Conservation (phyloP, 129 eudicot genomes). For the Artemisia tridentata region DNA sequence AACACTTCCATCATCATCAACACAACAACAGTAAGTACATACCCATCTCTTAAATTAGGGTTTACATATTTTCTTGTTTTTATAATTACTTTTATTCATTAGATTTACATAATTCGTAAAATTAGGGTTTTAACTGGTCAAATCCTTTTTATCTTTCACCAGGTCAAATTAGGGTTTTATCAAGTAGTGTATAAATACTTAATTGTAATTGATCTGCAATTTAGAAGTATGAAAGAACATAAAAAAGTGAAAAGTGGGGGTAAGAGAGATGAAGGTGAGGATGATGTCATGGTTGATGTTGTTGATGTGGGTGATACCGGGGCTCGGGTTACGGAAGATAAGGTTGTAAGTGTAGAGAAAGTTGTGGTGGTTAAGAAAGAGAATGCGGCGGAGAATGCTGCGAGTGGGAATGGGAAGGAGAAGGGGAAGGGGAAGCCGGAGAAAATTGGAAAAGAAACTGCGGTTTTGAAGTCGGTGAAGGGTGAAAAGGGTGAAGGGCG, state of each 20-base stretch:
- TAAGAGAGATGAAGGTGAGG: conserved; percentile 42
- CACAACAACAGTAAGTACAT: too few relatives aligned
- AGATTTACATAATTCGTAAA: too few relatives aligned
- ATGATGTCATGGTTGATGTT: conserved; percentile 62
- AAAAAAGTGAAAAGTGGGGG: conserved; percentile 27
- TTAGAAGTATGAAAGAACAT: background rate
- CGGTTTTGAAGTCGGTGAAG: conserved; percentile 10
- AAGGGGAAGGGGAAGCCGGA: background rate
- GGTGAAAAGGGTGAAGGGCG: background rate
- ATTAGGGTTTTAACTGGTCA: background rate
- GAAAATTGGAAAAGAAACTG: conserved; percentile 25
- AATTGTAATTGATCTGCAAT: background rate
- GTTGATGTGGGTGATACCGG: conserved; percentile 36
- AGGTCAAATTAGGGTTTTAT: too few relatives aligned
- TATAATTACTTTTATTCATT: too few relatives aligned
- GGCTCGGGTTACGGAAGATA: conserved; percentile 26
- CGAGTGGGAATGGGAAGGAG: background rate
- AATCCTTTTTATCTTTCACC: background rate
- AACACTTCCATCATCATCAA: too few relatives aligned
- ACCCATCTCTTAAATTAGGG: too few relatives aligned
- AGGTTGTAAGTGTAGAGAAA: conserved; percentile 15
- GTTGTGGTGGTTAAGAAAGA: conserved; percentile 25
- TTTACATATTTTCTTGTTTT: too few relatives aligned
- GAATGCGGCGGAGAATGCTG: conserved; percentile 11
- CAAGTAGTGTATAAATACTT: too few relatives aligned